These are phyloP conservation scores for Lycium barbarum DNA, from an alignment of 257 asterid genomes.

Conservation along the genomic window DNA sequence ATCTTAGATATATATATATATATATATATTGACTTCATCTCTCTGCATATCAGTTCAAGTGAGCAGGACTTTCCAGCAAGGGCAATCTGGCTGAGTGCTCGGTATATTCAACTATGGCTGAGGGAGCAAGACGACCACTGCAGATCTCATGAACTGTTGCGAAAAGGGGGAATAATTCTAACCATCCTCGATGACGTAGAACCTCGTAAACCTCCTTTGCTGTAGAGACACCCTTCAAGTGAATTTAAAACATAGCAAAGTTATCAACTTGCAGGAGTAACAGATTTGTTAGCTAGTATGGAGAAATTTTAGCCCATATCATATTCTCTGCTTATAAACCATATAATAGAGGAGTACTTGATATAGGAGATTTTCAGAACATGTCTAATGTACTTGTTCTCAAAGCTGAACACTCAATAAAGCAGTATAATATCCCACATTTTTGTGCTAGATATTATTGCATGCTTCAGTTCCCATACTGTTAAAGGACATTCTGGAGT, in stretches of 20 bases:
- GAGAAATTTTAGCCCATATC: background rate
- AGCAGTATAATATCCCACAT: background rate
- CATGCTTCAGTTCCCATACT: background rate
- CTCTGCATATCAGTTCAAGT: constrained; percentile 31
- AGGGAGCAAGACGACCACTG: constrained; percentile 75
- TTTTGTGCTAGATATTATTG: background rate
- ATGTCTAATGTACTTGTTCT: background rate
- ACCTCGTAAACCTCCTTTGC: constrained; percentile 89
- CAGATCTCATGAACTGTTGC: constrained; percentile 89
- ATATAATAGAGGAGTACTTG: background rate
- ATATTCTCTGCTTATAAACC: background rate
- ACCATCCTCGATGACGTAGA: constrained; percentile 77
- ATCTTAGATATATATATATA: constrained; percentile 25
- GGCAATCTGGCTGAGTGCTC: constrained; percentile 65
- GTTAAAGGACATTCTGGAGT: background rate
- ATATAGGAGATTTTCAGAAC: background rate
- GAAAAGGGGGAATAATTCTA: constrained; percentile 88
- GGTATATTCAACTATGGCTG: constrained; percentile 72
- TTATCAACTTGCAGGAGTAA: constrained; percentile 17
- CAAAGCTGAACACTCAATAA: background rate
- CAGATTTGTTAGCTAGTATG: background rate
- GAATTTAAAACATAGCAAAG: background rate
- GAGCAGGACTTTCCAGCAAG: constrained; percentile 58
- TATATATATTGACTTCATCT: background rate
- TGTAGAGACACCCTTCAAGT: constrained; percentile 80